phyloP scores from a whole-genome alignment of 176 grass and related monocot species.

The Urochloa ruziziensis region DNA sequence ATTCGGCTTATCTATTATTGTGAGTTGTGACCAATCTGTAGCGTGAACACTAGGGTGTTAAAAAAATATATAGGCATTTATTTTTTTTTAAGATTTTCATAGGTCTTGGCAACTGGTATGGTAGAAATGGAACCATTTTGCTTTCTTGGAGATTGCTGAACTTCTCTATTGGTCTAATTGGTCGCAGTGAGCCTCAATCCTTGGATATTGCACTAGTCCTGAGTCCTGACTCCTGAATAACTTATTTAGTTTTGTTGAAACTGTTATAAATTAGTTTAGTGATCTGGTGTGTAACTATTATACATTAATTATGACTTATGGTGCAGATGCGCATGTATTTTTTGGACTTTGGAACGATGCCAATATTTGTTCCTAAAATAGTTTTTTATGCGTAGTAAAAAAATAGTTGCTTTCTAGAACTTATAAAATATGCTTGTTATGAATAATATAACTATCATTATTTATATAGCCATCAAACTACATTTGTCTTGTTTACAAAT shows the following conservation, averaged over 20 bases:
- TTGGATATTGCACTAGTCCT: neutral
- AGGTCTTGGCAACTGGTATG: neutral
- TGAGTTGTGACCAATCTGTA: neutral
- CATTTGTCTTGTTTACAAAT: conserved; percentile 11
- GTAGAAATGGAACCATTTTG: neutral
- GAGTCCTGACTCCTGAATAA: neutral
- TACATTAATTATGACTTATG: neutral
- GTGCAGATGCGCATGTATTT: neutral
- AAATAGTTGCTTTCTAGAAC: neutral
- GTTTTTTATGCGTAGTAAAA: too few species aligned
- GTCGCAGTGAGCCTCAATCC: neutral
- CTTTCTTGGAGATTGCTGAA: neutral
- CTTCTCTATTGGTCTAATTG: neutral
- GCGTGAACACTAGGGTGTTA: neutral
- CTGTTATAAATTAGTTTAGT: neutral
- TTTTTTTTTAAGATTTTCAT: neutral
- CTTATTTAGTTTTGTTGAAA: neutral
- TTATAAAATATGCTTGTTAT: neutral
- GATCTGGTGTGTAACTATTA: neutral
- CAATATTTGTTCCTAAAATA: neutral
- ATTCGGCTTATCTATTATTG: neutral
- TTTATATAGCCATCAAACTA: neutral
- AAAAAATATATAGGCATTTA: neutral
- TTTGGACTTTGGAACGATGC: neutral
- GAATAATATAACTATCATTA: neutral